Base-by-base conservation (phyloP, 2,329 filamentous ascomycete genomes). In the Aureobasidium vineae region DNA sequence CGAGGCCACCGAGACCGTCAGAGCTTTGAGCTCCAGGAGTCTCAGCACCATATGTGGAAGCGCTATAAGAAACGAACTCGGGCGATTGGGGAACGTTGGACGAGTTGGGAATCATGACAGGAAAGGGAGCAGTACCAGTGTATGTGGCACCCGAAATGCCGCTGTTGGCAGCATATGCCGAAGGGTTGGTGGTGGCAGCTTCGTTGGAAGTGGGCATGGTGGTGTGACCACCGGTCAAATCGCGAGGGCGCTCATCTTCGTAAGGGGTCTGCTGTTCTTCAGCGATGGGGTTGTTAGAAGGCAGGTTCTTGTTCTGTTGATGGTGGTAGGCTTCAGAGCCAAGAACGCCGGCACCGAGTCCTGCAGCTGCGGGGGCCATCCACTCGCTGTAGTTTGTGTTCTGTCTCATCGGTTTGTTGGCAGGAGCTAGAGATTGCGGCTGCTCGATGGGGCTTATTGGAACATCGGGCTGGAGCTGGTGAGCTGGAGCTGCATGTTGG, bases 321-420 rank as follows among this genome's bases (percentile, higher is more conserved):
- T 67, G 68, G 16, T 66, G 67, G 43, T 72, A 72, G 38, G 70
- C 70, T 36, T 72, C 70, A 15, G 70, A 61, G n/a, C 71, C 72
- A 13, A 72, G 50, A 15, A 50, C 52, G 23, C 79, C 79, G 11
- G 77, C 81, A 23, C 70, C 74, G 10, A 49, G 52, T 43, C 74
- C 76, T 6, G 69, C 74, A 15, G 79, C 80, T n/a, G 77, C 78
- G 40, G 82, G 82, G 26, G 78, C 81, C 77, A 86, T 81, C 84
- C 84, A 87, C 36, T 82, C 78, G 19, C 81, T 81, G 61, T 79
- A 75, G 28, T 67, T 77, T 68, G 78, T 83, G 67, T 77, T 76
- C 57, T 76, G 76, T 52, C 72, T 69, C 38, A 67, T 68, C 63
- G 69, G 60, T 10, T 64, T 64, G 15, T 79, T 79, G 21, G 77